A percentile compares a stretch with the other conserved stretches of the same genome.
phyloP scores from a whole-genome alignment of 306 rosid genomes.

The Lathyrus aphaca region DNA sequence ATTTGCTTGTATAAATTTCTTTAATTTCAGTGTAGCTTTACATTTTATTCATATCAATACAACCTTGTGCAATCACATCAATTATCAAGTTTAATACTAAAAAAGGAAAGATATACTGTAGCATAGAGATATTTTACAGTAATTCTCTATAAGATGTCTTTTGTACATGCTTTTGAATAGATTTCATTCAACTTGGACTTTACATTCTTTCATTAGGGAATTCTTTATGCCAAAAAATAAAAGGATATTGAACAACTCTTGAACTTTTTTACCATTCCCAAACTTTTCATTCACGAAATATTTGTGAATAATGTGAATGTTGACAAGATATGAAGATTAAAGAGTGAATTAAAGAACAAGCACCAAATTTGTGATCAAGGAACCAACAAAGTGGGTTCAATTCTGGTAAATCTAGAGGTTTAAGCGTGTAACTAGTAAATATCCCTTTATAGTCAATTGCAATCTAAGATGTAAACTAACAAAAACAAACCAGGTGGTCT shows the following conservation, averaged over 20 bases:
- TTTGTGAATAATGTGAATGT: neutral
- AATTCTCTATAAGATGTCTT: no score
- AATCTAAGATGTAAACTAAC: constrained; percentile 18
- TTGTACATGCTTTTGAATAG: no score
- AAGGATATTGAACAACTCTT: no score
- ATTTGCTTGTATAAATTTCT: constrained; percentile 51
- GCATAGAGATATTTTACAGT: no score
- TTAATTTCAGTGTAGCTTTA: constrained; percentile 36
- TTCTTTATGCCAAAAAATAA: no score
- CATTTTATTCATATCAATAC: constrained; percentile 10
- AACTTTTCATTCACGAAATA: no score
- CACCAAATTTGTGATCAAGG: neutral
- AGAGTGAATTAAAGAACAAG: neutral
- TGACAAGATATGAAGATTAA: neutral
- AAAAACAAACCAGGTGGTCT: neutral
- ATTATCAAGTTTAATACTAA: neutral
- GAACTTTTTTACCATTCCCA: no score
- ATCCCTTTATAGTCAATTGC: neutral
- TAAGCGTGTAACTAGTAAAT: neutral
- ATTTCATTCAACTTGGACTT: no score
- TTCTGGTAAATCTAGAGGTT: neutral
- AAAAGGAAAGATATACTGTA: no score
- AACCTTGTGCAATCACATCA: neutral
- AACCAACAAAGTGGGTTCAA: neutral
- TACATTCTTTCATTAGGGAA: no score